phyloP scores from a whole-genome alignment of 1,139 yeast genomes.

The Magnusiomyces starmeri region DNA sequence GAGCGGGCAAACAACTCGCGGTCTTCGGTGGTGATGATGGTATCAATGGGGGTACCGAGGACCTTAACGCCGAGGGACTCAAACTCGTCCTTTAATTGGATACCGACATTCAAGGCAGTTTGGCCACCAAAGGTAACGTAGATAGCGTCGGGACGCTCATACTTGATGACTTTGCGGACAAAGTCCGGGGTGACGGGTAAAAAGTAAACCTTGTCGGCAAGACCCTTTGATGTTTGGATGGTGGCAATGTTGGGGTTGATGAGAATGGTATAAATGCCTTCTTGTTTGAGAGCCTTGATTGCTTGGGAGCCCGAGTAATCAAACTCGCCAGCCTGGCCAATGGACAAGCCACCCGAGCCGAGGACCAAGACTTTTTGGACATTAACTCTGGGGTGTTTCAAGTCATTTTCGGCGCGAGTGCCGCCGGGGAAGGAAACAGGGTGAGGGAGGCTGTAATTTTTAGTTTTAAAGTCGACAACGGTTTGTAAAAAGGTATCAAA shows the following conservation, averaged over 20 bases:
- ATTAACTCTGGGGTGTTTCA: conserved; percentile 62
- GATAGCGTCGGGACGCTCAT: conserved; percentile 95
- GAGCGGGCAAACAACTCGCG: conserved; percentile 92
- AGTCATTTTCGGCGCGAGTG: conserved; percentile 52
- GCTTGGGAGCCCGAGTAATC: conserved; percentile 95
- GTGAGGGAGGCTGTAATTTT: conserved; percentile 51
- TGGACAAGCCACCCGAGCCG: conserved; percentile 97
- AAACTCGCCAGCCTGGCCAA: conserved; percentile 99
- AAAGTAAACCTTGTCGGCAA: conserved; percentile 92
- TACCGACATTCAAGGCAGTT: conserved; percentile 95
- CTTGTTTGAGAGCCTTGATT: conserved; percentile 75
- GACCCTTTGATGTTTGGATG: conserved; percentile 90
- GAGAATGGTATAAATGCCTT: conserved; percentile 73
- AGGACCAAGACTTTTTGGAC: conserved; percentile 92
- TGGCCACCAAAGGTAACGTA: conserved; percentile 98
- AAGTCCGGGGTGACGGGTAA: conserved; percentile 94
- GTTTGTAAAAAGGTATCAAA: conserved; percentile 88
- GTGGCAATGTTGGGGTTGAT: conserved; percentile 98
- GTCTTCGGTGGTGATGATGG: conserved; percentile 95
- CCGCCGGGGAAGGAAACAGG: conserved; percentile 93
- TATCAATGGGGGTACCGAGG: conserved; percentile 92
- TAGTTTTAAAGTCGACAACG: conserved; percentile 55
- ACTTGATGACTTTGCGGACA: conserved; percentile 87
- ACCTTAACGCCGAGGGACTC: conserved; percentile 88
- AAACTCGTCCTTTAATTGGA: conserved; percentile 89